Base-by-base conservation (phyloP, 805 yeast species). In the Tetrapisispora iriomotensis region DNA sequence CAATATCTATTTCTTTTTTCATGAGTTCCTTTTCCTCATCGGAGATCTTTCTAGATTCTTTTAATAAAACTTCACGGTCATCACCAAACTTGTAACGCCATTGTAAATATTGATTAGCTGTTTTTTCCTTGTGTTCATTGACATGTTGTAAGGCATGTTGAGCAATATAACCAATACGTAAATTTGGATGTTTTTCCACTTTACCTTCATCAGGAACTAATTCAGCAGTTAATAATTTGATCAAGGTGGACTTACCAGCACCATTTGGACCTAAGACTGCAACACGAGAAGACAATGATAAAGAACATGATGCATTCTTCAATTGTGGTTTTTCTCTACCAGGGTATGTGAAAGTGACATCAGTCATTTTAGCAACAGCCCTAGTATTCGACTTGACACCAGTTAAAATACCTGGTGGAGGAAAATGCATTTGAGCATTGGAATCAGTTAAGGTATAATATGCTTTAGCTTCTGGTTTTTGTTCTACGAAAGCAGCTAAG, bases 21-120 rank as follows among this genome's bases (percentile, higher is more conserved):
- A 90, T 77, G 66, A 78, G 71, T 43, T 72, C 83, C 58, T 74
- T 74, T 46, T 75, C 79, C 22, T 75, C 84, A 15, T 75, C 84
- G 34, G 86, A 74, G 50, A 90, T 72, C 64, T 84, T 83, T 65
- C 98, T 79, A 1, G 94, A 80, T 65, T 88, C 96, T 67, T 90
- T 92, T 63, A 90, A 65, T 50, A 87, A 74, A 22, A 92, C 94
- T 68, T 90, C 98, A 65, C 97, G 85, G 65, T 90, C 98, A 60
- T 92, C 97, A 62, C 98, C 98, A 53, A 88, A 84, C 62, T 85
- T 78, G 64, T 90, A 90, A 70, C 98, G 80, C 98, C 98, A 90
- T 69, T 92, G 97, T 61, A 90, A 72, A 64, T 90, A 90, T 70
- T 90, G 97, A 60, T 88, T 90, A 36, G 98, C 95, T 13, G 97